phyloP scores from a whole-genome alignment of 495 filamentous ascomycete genomes.

The Aspergillus nidulans region DNA sequence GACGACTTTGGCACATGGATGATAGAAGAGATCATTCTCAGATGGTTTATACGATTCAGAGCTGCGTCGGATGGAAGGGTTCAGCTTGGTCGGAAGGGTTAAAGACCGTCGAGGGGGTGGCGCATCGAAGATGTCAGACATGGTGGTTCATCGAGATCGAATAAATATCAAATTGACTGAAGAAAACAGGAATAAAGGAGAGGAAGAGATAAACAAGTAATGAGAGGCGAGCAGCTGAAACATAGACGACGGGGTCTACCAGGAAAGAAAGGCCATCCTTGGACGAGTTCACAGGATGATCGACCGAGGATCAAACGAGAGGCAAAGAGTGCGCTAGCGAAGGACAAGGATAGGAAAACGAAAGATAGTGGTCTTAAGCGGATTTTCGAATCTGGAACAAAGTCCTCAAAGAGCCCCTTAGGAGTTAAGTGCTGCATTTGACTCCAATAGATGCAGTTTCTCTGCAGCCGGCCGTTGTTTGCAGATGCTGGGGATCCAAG shows the following conservation, averaged over 20 bases:
- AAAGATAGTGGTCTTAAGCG: neutral
- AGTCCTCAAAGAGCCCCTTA: neutral
- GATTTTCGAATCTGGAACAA: neutral
- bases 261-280: slow-evolving; percentile 8
- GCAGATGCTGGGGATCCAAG: neutral
- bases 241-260: slow-evolving; percentile 11
- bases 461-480: neutral
- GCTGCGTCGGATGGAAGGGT: slow-evolving; percentile 27
- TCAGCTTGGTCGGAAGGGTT: slow-evolving; percentile 53
- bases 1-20: slow-evolving; percentile 62
- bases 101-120: slow-evolving; percentile 50
- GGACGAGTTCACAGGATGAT: neutral
- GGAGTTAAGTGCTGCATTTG: slow-evolving; percentile 5
- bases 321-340: neutral
- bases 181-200: slow-evolving; percentile 2
- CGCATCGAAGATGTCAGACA: slow-evolving; percentile 37
- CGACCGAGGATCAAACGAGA: neutral
- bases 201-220: slow-evolving; percentile 10
- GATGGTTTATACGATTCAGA: slow-evolving; percentile 35
- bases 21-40: slow-evolving; percentile 68
- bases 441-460: neutral
- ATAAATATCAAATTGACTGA: slow-evolving; percentile 15
- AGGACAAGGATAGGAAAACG: neutral
- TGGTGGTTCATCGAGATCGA: slow-evolving; percentile 28
- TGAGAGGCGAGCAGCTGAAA: slow-evolving; percentile 16